Conservation (phyloP, 1,284 basidiomycete genomes). For the Hypsizygus ulmarius region DNA sequence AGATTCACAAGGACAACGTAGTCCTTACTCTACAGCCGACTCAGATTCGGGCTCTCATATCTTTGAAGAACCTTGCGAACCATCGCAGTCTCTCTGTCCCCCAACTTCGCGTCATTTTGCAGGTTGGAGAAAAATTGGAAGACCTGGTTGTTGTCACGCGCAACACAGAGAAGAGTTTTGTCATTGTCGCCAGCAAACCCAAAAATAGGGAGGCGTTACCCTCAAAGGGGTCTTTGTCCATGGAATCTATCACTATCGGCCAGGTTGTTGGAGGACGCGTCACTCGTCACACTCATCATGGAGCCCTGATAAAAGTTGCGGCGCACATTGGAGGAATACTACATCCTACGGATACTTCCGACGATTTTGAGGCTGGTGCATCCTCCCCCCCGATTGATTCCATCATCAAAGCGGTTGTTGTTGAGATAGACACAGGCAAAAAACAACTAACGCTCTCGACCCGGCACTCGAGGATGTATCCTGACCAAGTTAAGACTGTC, state of each 20-base stretch:
- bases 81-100: conserved; percentile 65
- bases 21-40: conserved; percentile 72
- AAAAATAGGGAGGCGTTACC: conserved; percentile 47
- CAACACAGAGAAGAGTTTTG: conserved; percentile 83
- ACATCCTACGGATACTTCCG: conserved; percentile 78
- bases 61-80: conserved; percentile 87
- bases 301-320: conserved; percentile 75
- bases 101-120: conserved; percentile 68
- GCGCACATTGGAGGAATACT: conserved; percentile 70
- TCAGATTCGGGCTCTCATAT: conserved; percentile 78
- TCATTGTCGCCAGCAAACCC: conserved; percentile 80
- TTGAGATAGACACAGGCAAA: conserved; percentile 64
- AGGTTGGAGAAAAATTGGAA: conserved; percentile 71
- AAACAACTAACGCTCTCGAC: conserved; percentile 78
- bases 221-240: conserved; percentile 53
- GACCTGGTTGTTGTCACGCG: conserved; percentile 89
- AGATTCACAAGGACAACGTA: conserved; percentile 84
- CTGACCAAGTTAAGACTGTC: conserved; percentile 45
- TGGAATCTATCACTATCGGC: conserved; percentile 68
- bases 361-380: conserved; percentile 67
- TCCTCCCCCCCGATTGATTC: conserved; percentile 66
- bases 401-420: conserved; percentile 66
- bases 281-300: conserved; percentile 62
- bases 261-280: conserved; percentile 80
- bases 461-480: conserved; percentile 67